Conservation (phyloP, 495 filamentous ascomycete genomes). For the Penicillium cataractarum region DNA sequence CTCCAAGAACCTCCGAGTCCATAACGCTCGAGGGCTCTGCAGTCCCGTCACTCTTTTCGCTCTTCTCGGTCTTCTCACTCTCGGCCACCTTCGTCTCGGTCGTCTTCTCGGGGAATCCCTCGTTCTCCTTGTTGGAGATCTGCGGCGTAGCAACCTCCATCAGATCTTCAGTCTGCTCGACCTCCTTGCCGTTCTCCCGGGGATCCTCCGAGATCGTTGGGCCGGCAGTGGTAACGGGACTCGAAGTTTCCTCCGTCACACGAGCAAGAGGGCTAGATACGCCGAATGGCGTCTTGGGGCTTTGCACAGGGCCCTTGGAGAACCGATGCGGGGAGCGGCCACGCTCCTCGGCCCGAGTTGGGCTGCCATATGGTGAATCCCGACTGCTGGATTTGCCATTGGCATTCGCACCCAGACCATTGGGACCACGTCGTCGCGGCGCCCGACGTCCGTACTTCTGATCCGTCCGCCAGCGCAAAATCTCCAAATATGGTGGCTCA, state of each 20-base stretch:
- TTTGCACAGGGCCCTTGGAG: constrained; percentile 48
- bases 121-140: constrained; percentile 43
- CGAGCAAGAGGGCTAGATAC: constrained; percentile 58
- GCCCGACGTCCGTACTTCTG: constrained; percentile 81
- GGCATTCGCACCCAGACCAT: constrained; percentile 45
- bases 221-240: constrained; percentile 38
- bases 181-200: constrained; percentile 36
- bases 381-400: constrained; percentile 40
- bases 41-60: constrained; percentile 34
- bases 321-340: constrained; percentile 59
- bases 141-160: constrained; percentile 52
- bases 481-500: constrained; percentile 93
- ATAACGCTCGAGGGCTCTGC: constrained; percentile 32
- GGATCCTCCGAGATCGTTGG: constrained; percentile 39
- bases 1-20: constrained; percentile 50
- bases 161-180: constrained; percentile 41
- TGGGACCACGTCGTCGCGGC: constrained; percentile 47
- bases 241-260: constrained; percentile 53
- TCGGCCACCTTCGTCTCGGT: constrained; percentile 24
- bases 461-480: constrained; percentile 90
- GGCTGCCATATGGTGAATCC: constrained; percentile 58
- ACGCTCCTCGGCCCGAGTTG: constrained; percentile 53
- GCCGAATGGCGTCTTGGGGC: constrained; percentile 54
- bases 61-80: constrained; percentile 39
- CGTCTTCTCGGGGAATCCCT: constrained; percentile 33